These are phyloP conservation scores for Chrysanthemum seticuspe DNA, from an alignment of 129 eudicot genomes.

Conservation along the genomic window DNA sequence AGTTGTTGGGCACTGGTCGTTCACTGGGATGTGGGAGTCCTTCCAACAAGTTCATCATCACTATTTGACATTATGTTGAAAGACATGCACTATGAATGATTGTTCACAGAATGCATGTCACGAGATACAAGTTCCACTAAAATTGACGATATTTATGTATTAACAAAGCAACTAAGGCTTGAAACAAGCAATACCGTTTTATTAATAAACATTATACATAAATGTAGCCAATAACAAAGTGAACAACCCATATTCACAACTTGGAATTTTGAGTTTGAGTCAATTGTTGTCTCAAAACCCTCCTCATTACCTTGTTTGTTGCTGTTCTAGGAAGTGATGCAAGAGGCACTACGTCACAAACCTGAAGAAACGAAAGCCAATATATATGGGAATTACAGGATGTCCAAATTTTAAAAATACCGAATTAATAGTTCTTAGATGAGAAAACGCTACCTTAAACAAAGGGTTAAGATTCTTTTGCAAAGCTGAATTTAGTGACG, in stretches of 20 bases:
- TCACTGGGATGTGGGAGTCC: no score
- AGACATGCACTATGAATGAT: background rate
- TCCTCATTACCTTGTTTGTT: conserved; percentile 92
- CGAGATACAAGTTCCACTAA: background rate
- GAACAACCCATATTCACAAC: conserved; percentile 37
- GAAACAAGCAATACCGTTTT: background rate
- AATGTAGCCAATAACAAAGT: background rate
- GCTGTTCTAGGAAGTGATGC: conserved; percentile 94
- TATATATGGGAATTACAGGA: conserved; percentile 10
- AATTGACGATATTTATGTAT: background rate
- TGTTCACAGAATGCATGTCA: background rate
- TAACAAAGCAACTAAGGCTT: background rate
- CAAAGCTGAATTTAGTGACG: conserved; percentile 59
- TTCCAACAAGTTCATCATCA: no score
- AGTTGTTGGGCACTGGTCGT: no score
- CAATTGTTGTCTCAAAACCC: conserved; percentile 77
- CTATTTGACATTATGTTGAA: no score
- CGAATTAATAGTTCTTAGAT: background rate
- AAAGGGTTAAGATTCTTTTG: conserved; percentile 82
- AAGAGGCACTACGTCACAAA: conserved; percentile 49
- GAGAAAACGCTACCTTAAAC: conserved; percentile 64
- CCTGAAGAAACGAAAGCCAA: conserved; percentile 46
- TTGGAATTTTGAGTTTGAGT: conserved; percentile 46
- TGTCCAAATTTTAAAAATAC: conserved; percentile 1
- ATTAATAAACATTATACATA: background rate